Evolutionary conservation across 2,329 filamentous ascomycete species (phyloP), one percentile per base, ranked within the genome.

Genomic region (Phyllosticta citribraziliensis): DNA sequence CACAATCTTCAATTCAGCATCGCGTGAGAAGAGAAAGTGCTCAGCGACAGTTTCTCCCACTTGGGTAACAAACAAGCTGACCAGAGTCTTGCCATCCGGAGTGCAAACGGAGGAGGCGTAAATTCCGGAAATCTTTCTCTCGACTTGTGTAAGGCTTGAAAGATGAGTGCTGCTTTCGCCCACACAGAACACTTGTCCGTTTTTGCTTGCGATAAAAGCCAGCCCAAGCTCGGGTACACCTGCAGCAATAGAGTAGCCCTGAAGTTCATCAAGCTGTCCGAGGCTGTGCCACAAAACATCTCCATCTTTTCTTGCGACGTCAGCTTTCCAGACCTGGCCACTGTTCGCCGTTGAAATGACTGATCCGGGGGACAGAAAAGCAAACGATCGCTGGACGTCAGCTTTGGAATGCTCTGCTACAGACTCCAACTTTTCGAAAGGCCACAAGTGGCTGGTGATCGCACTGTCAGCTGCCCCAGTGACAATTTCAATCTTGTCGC

Each of bases 381-480:
- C 24, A 19, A 52, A 62, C 19, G 51, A 62, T 25, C 60, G 54
- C 22, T 62, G 60, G 11, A 56, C 60, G 20, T 62, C 60, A 14
- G 52, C 55, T 22, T 51, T 58, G 6, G 60, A 56, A 12, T 58
- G 55, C n/a, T 55, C 55, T 25, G 55, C 57, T 19, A 54, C 52
- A 25, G 52, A 62, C 27, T 62, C 55, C 30, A 62, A 24, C 12
- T 51, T 24, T 9, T 22, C 19, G 20, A 51, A 52, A 25, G 60
- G 60, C 60, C 60, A 62, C 10, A 33, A 30, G 30, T 58, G 62
- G 14, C 65, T 63, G 9, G 71, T 71, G 52, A 88, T 76, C 33
- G 80, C 80, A 17, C 91, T 88, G 73, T 99, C 94, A 11, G 89
- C 88, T n/a, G 90, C 94, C 12, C 94, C 94, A 1, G 89, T 91